phyloP scores from a whole-genome alignment of 768 basidiomycete species.

The Hericium rajendrae region DNA sequence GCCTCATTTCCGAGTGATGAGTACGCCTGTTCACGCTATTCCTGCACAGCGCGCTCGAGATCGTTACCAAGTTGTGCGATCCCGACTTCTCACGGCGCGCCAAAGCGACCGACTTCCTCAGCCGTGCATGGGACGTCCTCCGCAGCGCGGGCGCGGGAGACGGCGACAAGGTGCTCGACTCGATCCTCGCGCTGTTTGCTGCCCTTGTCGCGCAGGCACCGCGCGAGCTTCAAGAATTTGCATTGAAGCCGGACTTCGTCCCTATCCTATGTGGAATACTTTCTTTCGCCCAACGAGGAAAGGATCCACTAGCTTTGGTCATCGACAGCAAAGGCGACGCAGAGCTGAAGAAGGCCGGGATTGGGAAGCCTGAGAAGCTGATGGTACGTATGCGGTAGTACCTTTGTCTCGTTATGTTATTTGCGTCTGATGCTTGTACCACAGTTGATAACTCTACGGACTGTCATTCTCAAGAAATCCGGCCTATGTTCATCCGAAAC shows the following conservation, averaged over 20 bases:
- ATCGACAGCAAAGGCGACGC: conserved; percentile 25
- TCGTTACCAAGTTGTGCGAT: conserved; percentile 66
- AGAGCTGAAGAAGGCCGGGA: conserved; percentile 40
- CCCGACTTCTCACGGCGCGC: conserved; percentile 70
- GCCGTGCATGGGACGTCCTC: conserved; percentile 60
- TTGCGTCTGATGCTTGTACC: neutral
- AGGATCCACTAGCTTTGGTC: conserved; percentile 43
- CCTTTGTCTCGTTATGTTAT: neutral
- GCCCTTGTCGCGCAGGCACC: conserved; percentile 55
- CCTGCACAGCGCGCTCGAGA: conserved; percentile 58
- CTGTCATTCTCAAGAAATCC: conserved; percentile 26
- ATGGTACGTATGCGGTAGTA: conserved; percentile 51
- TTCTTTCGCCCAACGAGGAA: conserved; percentile 13
- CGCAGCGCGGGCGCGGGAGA: conserved; percentile 46
- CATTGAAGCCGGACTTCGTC: conserved; percentile 24
- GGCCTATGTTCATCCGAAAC: conserved; percentile 28
- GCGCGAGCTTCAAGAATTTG: conserved; percentile 45
- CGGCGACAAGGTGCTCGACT: conserved; percentile 61
- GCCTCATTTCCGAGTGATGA: neutral
- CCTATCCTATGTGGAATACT: conserved; percentile 19
- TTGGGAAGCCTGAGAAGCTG: conserved; percentile 48
- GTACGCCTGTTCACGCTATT: neutral
- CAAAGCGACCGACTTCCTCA: conserved; percentile 64
- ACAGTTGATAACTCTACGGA: conserved; percentile 28
- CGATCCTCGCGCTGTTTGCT: conserved; percentile 50